phyloP scores from a whole-genome alignment of 306 rosid species.

The Sphenostylis stenocarpa region DNA sequence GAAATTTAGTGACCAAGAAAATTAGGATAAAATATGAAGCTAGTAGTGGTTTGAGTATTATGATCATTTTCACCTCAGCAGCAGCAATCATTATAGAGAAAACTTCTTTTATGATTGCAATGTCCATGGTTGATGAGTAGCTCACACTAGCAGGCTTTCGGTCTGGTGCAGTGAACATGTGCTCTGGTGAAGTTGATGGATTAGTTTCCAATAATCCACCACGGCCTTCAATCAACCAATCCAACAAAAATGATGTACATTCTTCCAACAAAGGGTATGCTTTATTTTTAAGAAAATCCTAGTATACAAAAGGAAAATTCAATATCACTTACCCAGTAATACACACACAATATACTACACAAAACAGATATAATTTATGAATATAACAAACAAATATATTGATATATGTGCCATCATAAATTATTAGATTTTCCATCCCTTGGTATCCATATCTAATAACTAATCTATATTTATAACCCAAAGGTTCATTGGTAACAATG shows the following conservation, averaged over 20 bases:
- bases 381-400: neutral
- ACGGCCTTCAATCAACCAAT: conserved; percentile 91
- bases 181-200: conserved; percentile 99
- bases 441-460: neutral
- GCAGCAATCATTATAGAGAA: conserved; percentile 72
- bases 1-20: conserved; percentile 22
- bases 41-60: conserved; percentile 11
- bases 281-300: conserved; percentile 81
- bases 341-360: neutral
- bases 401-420: conserved; percentile 1
- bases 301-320: conserved; percentile 34
- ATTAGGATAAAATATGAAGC: neutral
- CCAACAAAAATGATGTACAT: conserved; percentile 87
- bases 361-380: conserved; percentile 16
- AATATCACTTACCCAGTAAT: conserved; percentile 19
- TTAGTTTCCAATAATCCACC: conserved; percentile 85
- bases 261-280: conserved; percentile 98
- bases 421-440: conserved; percentile 14
- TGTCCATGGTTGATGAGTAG: conserved; percentile 98
- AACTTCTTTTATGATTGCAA: conserved; percentile 81
- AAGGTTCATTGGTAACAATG: neutral
- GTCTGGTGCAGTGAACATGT: conserved; percentile 85
- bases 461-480: conserved; percentile 3
- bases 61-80: conserved; percentile 68
- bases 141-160: conserved; percentile 89